Evolutionary conservation across 768 basidiomycete genomes (phyloP), one percentile per base, ranked within the genome.

Genomic region (Steccherinum ochraceum): DNA sequence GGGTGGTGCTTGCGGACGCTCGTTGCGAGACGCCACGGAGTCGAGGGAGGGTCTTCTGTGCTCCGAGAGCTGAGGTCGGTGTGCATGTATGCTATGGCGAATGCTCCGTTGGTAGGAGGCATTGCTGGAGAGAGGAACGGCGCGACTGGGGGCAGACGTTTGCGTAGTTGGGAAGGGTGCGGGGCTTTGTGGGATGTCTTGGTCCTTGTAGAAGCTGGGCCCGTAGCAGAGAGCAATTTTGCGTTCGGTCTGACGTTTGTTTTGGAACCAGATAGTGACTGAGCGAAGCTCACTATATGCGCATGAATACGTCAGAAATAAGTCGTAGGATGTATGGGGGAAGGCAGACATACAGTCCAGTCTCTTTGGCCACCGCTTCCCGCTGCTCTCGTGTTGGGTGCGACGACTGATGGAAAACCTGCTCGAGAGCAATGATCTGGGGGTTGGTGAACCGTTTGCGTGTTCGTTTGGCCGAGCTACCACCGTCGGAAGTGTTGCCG

Each of bases 311-410:
- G 21, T 12, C 13, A 16, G 35, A 13, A 24, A 27, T 43, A 30
- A 47, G 20, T 45, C 13, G 52, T 25, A n/a, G 39, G 13, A 24
- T 11, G 20, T 45, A 50, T 55, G 49, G 40, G 47, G 48, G 39
- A 57, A 48, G 50, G 19, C 18, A 19, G 12, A 72, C 83, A 62
- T 67, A 87, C 86, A 88, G 86, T 62, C 71, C 73, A 12, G 81
- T 81, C 11, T 78, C 70, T 40, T 64, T 72, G 7, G 84, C 84
- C 40, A 86, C 72, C 0, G 71, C 64, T 55, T 87, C 86, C 55
- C 86, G 79, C 55, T 87, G 80, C 53, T 82, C 81, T 27, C 86
- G 77, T n/a, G 83, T 83, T 3, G 86, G 86, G 61, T 87, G 86
- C 0, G 84, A 84, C 51, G 77, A 79, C 54, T 77, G 74, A 66